Evolutionary conservation across 176 grass and related monocot species (phyloP), one percentile per base, ranked within the genome.

Genomic region (Carex pumila): DNA sequence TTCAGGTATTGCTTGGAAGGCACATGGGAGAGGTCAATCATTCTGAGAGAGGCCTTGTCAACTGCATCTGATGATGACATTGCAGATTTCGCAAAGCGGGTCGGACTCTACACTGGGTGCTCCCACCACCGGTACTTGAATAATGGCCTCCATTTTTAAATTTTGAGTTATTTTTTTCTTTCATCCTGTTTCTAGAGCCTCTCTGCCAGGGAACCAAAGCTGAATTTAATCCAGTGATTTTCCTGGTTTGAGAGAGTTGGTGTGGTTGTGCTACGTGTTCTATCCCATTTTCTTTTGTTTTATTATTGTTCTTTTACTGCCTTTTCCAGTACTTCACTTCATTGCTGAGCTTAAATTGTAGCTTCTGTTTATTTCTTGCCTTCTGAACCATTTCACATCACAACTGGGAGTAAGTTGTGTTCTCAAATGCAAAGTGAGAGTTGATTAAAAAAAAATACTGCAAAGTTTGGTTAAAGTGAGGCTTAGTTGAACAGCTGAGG

Each of bases 1-100:
- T 98, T 98, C 87, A 89, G 89, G 86, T 98, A 98, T 57, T 98
- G 96, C 83, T 87, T 98, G 54, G 93, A 90, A 71, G 81, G 78
- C 47, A 93, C 89, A 57, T 81, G 84, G 53, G 96, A 98, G 61
- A 88, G 89, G 18, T 84, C 80, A 21, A 73, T 82, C n/a, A 87
- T 98, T 90, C 89, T 98, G 61, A 95, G 80, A 86, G 85, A 87
- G 52, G 61, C 81, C 63, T 83, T 87, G 78, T 41, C 85, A 86
- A 91, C 74, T 57, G 73, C 85, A 32, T 90, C 85, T 57, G 79
- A 95, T 80, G 91, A 95, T 29, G 88, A 93, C 71, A 89, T 95
- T 59, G 39, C 54, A 63, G 91, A 89, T 85, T 89, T 93, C 85
- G 89, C 92, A 84, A 89, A 93, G 75, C 84, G 85, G 61, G 85